Evolutionary conservation across 352 stramenopile genomes (phyloP), one percentile per base, ranked within the genome.

Genomic region (Phytophthora cajani): DNA sequence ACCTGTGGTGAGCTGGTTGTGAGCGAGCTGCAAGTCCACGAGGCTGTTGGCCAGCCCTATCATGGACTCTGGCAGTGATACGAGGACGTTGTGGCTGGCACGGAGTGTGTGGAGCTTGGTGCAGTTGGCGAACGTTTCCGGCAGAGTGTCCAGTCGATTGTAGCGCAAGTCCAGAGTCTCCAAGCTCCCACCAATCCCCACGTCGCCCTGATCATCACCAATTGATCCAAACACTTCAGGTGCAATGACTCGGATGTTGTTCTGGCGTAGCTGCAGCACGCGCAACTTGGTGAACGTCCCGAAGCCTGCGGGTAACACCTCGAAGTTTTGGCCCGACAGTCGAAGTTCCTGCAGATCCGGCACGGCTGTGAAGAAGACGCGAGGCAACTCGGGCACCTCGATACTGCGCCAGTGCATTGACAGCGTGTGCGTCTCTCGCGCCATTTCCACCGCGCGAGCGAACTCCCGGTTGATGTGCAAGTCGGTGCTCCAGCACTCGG

Each of bases 391-490:
- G 3, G 58, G 53, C 5, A 83, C 62, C 0, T 74, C 67, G 17
- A 94, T 75, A 12, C 87, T 80, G 27, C 88, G 82, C 87, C 87
- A 94, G 69, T 93, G 87, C 55, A 92, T 88, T 33, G 87, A 82
- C 8, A 94, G 66, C 12, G 74, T 72, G 2, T 75, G 63, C 0
- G 75, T 74, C n/a, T 80, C 55, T 69, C 72, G 63, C 11, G 84
- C 84, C 0, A 52, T 52, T 19, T 72, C 57, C 19, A 94, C 75
- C 2, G 75, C 74, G 11, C 79, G 60, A 42, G 76, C 59, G 21
- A 94, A 84, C 38, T 89, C 80, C 1, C 70, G 71, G n/a, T 90
- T 79, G 3, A 94, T 53, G 44, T 94, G 87, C 25, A 92, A 71
- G 50, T 92, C 75, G 1, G 87, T 94, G 4, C 83, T 89, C 87